Conservation (phyloP, 441 rosid genomes). For the Croton setiger region DNA sequence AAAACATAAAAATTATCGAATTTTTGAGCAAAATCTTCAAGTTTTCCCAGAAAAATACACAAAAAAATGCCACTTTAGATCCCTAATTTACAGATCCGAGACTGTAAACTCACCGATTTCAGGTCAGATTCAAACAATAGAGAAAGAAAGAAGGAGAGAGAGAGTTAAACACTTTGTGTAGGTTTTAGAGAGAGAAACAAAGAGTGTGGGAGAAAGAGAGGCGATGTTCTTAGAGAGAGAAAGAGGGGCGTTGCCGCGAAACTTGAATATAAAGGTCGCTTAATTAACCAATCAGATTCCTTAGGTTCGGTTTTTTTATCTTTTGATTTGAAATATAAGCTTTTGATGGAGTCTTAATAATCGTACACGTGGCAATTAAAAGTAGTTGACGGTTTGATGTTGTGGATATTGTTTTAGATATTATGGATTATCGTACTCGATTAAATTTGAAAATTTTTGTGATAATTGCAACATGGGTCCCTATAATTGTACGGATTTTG, state of each 20-base stretch:
- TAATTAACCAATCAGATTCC: conserved; percentile 37
- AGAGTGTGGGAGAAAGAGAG: conserved; percentile 9
- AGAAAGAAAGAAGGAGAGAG: conserved; percentile 8
- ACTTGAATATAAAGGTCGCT: conserved; percentile 74
- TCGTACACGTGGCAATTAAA: conserved; percentile 24
- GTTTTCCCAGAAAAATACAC: conserved; percentile 8
- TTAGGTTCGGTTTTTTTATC: conserved; percentile 13
- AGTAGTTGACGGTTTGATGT: conserved; percentile 20
- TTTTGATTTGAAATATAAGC: not conserved
- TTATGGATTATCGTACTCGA: not conserved
- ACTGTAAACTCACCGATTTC: conserved; percentile 36
- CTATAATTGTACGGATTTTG: not conserved
- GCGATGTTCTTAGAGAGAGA: conserved; percentile 21
- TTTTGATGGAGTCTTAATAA: conserved; percentile 12
- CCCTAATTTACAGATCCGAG: conserved; percentile 56
- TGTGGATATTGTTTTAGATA: not conserved
- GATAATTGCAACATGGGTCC: not conserved
- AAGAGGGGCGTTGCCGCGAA: conserved; percentile 83
- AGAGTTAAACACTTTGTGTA: conserved; percentile 8
- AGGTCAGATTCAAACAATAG: conserved; percentile 27
- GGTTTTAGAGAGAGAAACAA: conserved; percentile 20
- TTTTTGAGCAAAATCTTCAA: not conserved
- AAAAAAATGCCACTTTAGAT: conserved; percentile 19
- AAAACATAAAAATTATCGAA: not conserved
- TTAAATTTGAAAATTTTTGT: conserved; percentile 26